These are phyloP conservation scores for Lasiosphaeriaceae sp. DNA, from an alignment of 495 filamentous ascomycete genomes.

Conservation along the genomic window DNA sequence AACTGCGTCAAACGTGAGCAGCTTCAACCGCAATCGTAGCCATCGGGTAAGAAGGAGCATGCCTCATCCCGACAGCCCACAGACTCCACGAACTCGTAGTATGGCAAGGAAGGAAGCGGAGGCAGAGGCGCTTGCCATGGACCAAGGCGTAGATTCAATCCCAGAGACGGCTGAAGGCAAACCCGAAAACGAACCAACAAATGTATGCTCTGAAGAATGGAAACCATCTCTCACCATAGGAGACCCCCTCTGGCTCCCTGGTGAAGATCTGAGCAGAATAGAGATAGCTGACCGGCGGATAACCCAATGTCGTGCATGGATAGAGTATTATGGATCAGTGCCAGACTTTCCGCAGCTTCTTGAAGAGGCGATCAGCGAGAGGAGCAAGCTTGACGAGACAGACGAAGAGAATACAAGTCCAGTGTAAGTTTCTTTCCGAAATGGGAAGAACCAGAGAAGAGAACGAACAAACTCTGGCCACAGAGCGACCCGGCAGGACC, in stretches of 20 bases:
- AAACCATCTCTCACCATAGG: conserved; percentile 21
- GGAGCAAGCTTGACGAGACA: conserved; percentile 33
- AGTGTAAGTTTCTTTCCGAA: conserved; percentile 18
- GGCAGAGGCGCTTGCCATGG: not conserved
- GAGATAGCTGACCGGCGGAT: conserved; percentile 38
- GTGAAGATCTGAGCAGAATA: conserved; percentile 38
- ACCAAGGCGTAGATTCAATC: not conserved
- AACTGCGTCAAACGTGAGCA: conserved; percentile 3
- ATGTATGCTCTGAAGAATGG: conserved; percentile 13
- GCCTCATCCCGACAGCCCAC: not conserved
- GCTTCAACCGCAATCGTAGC: conserved; percentile 13
- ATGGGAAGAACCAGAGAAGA: not conserved
- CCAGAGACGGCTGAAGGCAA: not conserved
- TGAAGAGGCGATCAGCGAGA: conserved; percentile 27
- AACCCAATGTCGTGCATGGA: conserved; percentile 30
- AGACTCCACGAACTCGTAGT: conserved; percentile 12
- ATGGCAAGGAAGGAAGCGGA: conserved; percentile 5
- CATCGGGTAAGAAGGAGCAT: not conserved
- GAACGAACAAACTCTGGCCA: too few species aligned
- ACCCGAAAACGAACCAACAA: not conserved
- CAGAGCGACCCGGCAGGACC: too few species aligned
- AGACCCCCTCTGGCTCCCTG: conserved; percentile 20
- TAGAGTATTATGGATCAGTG: conserved; percentile 21
- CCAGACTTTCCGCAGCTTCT: conserved; percentile 29
- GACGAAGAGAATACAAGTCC: conserved; percentile 38